Base-by-base conservation (phyloP, 2,329 filamentous ascomycete genomes). In the Aspergillus sp. region DNA sequence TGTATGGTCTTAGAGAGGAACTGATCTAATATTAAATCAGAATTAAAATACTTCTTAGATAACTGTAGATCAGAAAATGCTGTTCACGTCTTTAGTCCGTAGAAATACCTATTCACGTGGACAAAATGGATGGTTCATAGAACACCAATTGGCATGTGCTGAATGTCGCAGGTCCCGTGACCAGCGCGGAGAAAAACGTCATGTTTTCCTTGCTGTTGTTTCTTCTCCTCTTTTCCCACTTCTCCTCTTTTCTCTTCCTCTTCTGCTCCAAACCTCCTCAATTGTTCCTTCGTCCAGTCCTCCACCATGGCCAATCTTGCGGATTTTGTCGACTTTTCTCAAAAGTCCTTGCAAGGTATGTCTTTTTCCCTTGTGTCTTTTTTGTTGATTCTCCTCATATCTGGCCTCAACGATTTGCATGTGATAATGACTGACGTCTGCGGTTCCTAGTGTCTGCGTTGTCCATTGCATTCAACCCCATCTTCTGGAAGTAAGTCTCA, bases 401-500 rank as follows among this genome's bases (percentile, higher is more conserved):
- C 42, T 31, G 28, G 13, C 4, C 36, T 53, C 50, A 46, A 42
- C 46, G 47, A 51, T 53, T 57, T 44, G 49, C 57, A 61, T 61
- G 58, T 64, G 57, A 61, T 60, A 45, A 41, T 36, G 28, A 42
- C 45, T 49, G 37, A 55, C 51, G 42, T 32, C 29, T 34, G 32
- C 29, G 39, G 36, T 44, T 42, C 27, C 36, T 49, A 95, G 90
- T 93, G 56, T 88, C 89, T 55, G 87, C 84, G 38, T 77, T 76
- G 44, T 80, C 87, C 42, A 95, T 98, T 70, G 78, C 85, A 39
- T 97, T 98, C 72, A 98, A 98, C 70, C 93, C 93, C 19, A 85
- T 93, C n/a, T 97, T 96, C 70, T 98, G 93, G 93, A 98, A 98
- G 90, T 95, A 78, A 76, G 88, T 78, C 42, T 33, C 34, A 7